These are phyloP conservation scores for Chrysosporium queenslandicum DNA, from an alignment of 2,329 filamentous ascomycete genomes.

Conservation along the genomic window DNA sequence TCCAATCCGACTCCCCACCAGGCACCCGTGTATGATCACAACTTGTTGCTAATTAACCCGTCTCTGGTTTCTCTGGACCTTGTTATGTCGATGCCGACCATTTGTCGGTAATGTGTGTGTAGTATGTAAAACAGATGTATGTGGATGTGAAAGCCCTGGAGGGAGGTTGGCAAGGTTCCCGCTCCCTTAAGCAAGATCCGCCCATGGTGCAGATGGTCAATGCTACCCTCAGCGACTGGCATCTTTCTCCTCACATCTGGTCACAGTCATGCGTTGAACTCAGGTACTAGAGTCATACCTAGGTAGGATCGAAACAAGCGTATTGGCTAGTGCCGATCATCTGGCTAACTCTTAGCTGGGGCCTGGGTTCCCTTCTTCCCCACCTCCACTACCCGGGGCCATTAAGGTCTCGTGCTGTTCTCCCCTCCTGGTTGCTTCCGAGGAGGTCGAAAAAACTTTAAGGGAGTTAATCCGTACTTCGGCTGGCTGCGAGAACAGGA, in stretches of 20 bases:
- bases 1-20: too few relatives aligned
- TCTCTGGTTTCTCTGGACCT: not conserved
- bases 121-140: too few relatives aligned
- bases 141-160: not conserved
- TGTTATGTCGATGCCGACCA: not conserved
- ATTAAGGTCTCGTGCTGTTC: constrained; percentile 4
- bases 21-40: not conserved
- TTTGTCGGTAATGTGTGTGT: too few relatives aligned
- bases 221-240: constrained; percentile 2
- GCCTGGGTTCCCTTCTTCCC: not conserved
- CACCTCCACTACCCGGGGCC: not conserved
- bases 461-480: too few relatives aligned
- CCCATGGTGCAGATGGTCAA: not conserved
- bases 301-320: constrained; percentile 4
- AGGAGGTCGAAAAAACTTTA: too few relatives aligned
- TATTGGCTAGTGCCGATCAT: constrained; percentile 9
- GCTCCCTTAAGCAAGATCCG: not conserved
- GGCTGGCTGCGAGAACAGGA: too few relatives aligned
- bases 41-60: not conserved
- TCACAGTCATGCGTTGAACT: not conserved
- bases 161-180: constrained; percentile 6
- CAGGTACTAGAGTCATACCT: not conserved
- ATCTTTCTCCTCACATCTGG: not conserved
- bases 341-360: not conserved
- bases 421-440: not conserved